Percentiles rank a stretch among this genome's conserved stretches.
These are phyloP conservation scores for Bimuria novae-zelandiae DNA, from an alignment of 2,329 filamentous ascomycete species.

Conservation along the genomic window DNA sequence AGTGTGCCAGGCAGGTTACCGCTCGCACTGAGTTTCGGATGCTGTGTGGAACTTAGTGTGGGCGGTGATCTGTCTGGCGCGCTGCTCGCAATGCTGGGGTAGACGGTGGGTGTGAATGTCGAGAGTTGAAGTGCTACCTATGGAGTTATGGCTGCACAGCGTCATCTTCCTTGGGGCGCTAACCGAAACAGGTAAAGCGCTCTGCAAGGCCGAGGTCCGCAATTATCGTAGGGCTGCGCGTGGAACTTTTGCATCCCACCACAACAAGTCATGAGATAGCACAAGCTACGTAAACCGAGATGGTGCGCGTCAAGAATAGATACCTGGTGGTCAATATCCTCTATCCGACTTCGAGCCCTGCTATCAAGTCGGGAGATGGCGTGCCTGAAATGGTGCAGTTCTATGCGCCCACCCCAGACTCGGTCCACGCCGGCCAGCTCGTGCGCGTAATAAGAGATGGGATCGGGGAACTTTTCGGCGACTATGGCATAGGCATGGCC, in stretches of 20 bases:
- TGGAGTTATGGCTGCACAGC: neutral
- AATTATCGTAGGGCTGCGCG: constrained; percentile 8
- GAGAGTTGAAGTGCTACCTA: neutral
- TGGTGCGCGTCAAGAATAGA: constrained; percentile 96
- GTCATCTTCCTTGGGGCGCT: constrained; percentile 4
- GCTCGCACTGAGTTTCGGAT: neutral
- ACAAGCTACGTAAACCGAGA: constrained; percentile 45
- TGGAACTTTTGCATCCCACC: constrained; percentile 3
- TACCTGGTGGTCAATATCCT: constrained; percentile 95
- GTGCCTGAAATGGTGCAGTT: constrained; percentile 70
- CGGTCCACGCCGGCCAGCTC: constrained; percentile 68
- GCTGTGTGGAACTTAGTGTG: neutral
- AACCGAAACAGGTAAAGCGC: neutral
- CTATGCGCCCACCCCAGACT: constrained; percentile 76
- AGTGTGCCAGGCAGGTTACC: neutral
- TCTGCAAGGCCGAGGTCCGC: neutral
- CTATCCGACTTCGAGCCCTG: constrained; percentile 67
- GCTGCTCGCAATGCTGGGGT: neutral
- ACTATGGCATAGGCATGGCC: constrained; percentile 81
- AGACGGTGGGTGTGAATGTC: neutral
- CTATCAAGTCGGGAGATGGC: constrained; percentile 37
- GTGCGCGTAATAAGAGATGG: constrained; percentile 63
- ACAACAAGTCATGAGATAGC: neutral
- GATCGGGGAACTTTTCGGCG: constrained; percentile 60
- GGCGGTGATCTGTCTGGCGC: neutral